Conservation (phyloP, 1,284 basidiomycete species). For the Boletus smithii region DNA sequence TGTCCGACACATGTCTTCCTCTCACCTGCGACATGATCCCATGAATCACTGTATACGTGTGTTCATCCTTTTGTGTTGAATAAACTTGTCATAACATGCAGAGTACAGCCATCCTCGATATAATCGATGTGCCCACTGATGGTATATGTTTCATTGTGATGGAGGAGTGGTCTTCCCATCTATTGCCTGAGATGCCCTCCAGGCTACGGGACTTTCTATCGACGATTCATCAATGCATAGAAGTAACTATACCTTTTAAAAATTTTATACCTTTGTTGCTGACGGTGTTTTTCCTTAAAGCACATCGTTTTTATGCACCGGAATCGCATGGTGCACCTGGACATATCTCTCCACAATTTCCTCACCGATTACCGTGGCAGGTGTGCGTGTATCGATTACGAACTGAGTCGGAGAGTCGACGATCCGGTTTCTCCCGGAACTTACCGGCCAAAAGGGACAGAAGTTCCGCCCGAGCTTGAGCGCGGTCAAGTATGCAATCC, state of each 20-base stretch:
- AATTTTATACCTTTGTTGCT: background rate
- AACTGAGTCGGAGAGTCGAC: slow-evolving; percentile 56
- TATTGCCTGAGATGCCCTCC: slow-evolving; percentile 50
- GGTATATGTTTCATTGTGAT: slow-evolving; percentile 65
- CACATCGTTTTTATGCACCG: slow-evolving; percentile 68
- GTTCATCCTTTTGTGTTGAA: slow-evolving; percentile 24
- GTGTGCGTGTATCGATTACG: slow-evolving; percentile 72
- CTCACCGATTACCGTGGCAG: slow-evolving; percentile 59
- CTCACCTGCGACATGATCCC: slow-evolving; percentile 50
- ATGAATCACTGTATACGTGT: slow-evolving; percentile 75
- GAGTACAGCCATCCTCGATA: slow-evolving; percentile 55
- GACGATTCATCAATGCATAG: slow-evolving; percentile 61
- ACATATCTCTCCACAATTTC: slow-evolving; percentile 66
- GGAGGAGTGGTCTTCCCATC: slow-evolving; percentile 72
- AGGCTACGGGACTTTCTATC: slow-evolving; percentile 52
- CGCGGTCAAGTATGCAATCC: slow-evolving; percentile 49
- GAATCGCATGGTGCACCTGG: slow-evolving; percentile 62
- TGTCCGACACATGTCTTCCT: slow-evolving; percentile 51
- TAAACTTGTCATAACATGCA: slow-evolving; percentile 4
- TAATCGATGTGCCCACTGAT: slow-evolving; percentile 54
- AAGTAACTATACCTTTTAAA: slow-evolving; percentile 38
- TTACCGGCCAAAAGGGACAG: slow-evolving; percentile 50
- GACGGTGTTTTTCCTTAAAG: slow-evolving; percentile 34
- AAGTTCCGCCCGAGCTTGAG: slow-evolving; percentile 69
- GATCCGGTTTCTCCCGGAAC: slow-evolving; percentile 39